phyloP scores from a whole-genome alignment of 2,329 filamentous ascomycete genomes.

The Fusarium pseudocircinatum region DNA sequence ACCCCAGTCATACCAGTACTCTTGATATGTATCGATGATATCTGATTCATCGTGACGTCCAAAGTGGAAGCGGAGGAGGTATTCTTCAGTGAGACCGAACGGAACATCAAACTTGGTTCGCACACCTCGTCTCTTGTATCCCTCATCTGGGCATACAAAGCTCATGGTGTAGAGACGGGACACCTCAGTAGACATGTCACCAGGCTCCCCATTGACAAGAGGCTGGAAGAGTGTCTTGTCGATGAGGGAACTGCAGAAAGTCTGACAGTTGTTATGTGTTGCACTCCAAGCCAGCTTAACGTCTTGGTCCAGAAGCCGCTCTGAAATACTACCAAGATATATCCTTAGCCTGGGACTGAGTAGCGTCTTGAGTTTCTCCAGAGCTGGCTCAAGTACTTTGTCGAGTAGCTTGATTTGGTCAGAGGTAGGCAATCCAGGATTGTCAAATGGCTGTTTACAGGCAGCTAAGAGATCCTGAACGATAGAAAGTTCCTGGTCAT shows the following conservation, averaged over 20 bases:
- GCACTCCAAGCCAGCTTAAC: constrained; percentile 46
- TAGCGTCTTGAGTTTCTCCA: constrained; percentile 37
- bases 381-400: constrained; percentile 22
- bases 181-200: background rate
- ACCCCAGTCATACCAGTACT: constrained; percentile 60
- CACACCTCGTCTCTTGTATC: constrained; percentile 39
- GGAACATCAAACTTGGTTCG: constrained; percentile 51
- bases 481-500: constrained; percentile 41
- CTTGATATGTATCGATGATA: constrained; percentile 54
- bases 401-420: constrained; percentile 20
- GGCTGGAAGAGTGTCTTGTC: constrained; percentile 44
- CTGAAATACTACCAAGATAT: constrained; percentile 47
- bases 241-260: constrained; percentile 51
- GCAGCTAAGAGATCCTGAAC: constrained; percentile 42
- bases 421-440: constrained; percentile 22
- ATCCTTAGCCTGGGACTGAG: constrained; percentile 38
- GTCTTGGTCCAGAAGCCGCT: constrained; percentile 42
- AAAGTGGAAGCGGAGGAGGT: constrained; percentile 51
- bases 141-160: constrained; percentile 49
- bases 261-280: constrained; percentile 50
- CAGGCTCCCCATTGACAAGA: constrained; percentile 26
- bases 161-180: constrained; percentile 51
- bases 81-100: constrained; percentile 55
- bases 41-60: constrained; percentile 54
- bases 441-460: constrained; percentile 35